Conservation (phyloP, 257 asterid genomes). For the Thymus quinquecostatus region DNA sequence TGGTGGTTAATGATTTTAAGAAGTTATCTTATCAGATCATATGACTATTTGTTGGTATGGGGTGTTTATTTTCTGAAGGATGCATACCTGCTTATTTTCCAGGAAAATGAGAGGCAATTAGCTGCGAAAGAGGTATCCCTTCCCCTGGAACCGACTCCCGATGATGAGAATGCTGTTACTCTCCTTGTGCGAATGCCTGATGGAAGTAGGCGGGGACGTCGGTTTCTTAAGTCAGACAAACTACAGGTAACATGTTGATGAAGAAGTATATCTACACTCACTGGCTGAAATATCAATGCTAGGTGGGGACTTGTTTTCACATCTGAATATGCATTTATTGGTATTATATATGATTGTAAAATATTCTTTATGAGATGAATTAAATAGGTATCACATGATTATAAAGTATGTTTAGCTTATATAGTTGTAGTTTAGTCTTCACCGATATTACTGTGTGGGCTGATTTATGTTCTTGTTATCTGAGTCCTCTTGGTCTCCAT, state of each 20-base stretch:
- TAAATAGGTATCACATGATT: neutral
- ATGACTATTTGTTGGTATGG: neutral
- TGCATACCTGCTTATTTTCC: constrained; percentile 25
- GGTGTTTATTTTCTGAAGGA: neutral
- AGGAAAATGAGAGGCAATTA: constrained; percentile 89
- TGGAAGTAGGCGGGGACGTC: constrained; percentile 91
- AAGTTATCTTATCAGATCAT: constrained; percentile 5
- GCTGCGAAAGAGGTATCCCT: constrained; percentile 92
- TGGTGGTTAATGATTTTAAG: neutral
- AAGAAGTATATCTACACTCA: constrained; percentile 3
- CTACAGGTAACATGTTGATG: constrained; percentile 64
- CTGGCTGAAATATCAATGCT: constrained; percentile 2
- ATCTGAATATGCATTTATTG: neutral
- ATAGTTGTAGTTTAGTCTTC: neutral
- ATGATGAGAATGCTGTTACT: constrained; percentile 78
- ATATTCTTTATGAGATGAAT: neutral
- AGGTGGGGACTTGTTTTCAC: neutral
- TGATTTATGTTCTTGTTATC: constrained; percentile 2
- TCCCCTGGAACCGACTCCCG: constrained; percentile 81
- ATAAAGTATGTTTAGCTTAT: neutral
- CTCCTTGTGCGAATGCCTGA: constrained; percentile 96
- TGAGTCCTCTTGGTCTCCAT: neutral
- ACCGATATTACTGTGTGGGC: neutral
- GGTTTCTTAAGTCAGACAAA: constrained; percentile 81
- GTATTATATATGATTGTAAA: neutral